A percentile compares a stretch with the other conserved stretches of the same genome.
Evolutionary conservation across 192 early-diverging fungal genomes (phyloP).

Genomic region (Coemansia sp.): DNA sequence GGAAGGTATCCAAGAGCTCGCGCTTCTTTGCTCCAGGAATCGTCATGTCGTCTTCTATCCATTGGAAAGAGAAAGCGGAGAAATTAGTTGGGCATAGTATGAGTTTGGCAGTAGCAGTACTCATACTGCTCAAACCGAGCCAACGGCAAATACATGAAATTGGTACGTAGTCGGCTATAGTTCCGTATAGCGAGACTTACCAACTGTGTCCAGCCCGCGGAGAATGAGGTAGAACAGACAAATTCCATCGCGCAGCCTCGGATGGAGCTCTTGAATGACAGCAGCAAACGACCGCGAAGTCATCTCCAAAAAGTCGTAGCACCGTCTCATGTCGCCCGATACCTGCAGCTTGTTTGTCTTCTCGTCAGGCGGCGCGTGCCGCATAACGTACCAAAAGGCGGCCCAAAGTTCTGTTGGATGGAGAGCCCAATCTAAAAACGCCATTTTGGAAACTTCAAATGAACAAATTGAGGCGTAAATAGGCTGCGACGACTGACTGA

Average conservation of each 20-base stretch:
- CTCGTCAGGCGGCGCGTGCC: conserved; percentile 57
- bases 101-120: background rate
- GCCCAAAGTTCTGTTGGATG: conserved; percentile 88
- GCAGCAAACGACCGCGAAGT: conserved; percentile 96
- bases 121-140: background rate
- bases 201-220: conserved; percentile 95
- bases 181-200: conserved; percentile 21
- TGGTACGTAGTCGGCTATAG: background rate
- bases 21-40: conserved; percentile 76
- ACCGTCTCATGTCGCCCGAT: conserved; percentile 62
- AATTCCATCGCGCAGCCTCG: conserved; percentile 76
- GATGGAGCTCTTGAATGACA: conserved; percentile 88
- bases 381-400: conserved; percentile 70
- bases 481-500: background rate
- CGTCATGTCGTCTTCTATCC: conserved; percentile 93
- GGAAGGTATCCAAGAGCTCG: conserved; percentile 76
- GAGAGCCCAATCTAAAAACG: conserved; percentile 66
- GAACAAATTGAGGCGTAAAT: background rate
- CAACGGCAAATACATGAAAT: background rate
- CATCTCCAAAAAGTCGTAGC: conserved; percentile 90
- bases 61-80: background rate
- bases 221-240: conserved; percentile 97
- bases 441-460: conserved; percentile 31
- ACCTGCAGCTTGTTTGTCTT: conserved; percentile 60
- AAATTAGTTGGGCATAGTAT: background rate